Evolutionary conservation across 2,329 filamentous ascomycete genomes (phyloP).

Genomic region (Biscogniauxia marginata): DNA sequence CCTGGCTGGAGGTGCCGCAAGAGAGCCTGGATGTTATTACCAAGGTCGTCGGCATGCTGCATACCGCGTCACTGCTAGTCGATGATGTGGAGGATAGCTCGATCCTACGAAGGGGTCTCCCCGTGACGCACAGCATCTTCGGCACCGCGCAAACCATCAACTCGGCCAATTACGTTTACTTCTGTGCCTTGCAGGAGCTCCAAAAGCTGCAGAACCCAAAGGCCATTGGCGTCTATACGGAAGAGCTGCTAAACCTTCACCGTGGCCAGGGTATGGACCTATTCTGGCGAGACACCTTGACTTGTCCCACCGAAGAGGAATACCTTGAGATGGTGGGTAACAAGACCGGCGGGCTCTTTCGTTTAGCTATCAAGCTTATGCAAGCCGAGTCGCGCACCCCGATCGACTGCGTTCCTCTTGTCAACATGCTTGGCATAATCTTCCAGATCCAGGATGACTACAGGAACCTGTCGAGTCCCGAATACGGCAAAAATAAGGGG

Average conservation of each 20-base stretch:
- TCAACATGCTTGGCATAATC: slow-evolving; percentile 80
- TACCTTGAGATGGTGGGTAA: slow-evolving; percentile 94
- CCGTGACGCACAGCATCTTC: slow-evolving; percentile 82
- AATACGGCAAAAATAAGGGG: slow-evolving; percentile 87
- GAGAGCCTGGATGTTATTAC: slow-evolving; percentile 73
- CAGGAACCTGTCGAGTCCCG: slow-evolving; percentile 73
- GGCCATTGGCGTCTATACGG: slow-evolving; percentile 70
- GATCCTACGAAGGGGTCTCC: slow-evolving; percentile 71
- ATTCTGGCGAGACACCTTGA: slow-evolving; percentile 83
- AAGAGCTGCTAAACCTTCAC: slow-evolving; percentile 82
- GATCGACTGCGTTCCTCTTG: slow-evolving; percentile 77
- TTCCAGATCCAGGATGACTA: slow-evolving; percentile 96
- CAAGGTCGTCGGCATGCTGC: slow-evolving; percentile 78
- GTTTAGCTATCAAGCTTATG: slow-evolving; percentile 84
- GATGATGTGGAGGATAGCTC: slow-evolving; percentile 88
- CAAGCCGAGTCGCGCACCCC: slow-evolving; percentile 63
- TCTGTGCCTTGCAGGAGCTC: slow-evolving; percentile 73
- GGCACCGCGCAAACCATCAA: slow-evolving; percentile 88
- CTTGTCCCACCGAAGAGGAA: slow-evolving; percentile 81
- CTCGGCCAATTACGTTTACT: slow-evolving; percentile 87
- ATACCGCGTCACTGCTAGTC: slow-evolving; percentile 78
- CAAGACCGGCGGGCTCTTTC: slow-evolving; percentile 86
- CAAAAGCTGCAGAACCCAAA: slow-evolving; percentile 66
- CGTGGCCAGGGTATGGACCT: slow-evolving; percentile 88
- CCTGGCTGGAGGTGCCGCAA: slow-evolving; percentile 72